Conservation (phyloP, 177 flowering plant species). For the Tripterygium wilfordii region DNA sequence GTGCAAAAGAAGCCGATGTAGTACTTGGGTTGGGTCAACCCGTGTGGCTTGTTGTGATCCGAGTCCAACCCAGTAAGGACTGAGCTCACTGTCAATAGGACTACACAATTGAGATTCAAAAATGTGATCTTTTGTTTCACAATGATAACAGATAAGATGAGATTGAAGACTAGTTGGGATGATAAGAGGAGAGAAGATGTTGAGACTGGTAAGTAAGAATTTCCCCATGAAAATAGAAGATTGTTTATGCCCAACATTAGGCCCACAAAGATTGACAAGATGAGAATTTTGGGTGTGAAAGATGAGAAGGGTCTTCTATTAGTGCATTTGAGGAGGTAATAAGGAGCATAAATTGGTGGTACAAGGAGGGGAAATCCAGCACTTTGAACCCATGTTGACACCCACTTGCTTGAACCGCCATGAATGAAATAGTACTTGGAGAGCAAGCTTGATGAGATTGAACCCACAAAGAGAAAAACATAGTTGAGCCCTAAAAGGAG, state of each 20-base stretch:
- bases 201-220: constrained; percentile 65
- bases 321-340: constrained; percentile 15
- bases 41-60: constrained; percentile 35
- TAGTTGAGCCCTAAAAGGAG: constrained; percentile 44
- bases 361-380: constrained; percentile 68
- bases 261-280: constrained; percentile 35
- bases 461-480: constrained; percentile 44
- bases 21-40: constrained; percentile 34
- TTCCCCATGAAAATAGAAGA: constrained; percentile 66
- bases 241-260: constrained; percentile 61
- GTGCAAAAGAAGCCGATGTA: constrained; percentile 56
- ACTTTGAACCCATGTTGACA: constrained; percentile 70
- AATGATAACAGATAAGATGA: constrained; percentile 54
- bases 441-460: constrained; percentile 47
- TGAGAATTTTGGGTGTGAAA: constrained; percentile 27
- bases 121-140: constrained; percentile 60
- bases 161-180: constrained; percentile 64
- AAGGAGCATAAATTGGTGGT: constrained; percentile 36
- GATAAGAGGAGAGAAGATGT: constrained; percentile 69
- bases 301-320: constrained; percentile 40
- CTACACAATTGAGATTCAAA: constrained; percentile 57
- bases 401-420: constrained; percentile 72
- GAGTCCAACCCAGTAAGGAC: constrained; percentile 48
- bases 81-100: constrained; percentile 56
- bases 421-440: constrained; percentile 72